Evolutionary conservation across 805 yeast genomes (phyloP).

Genomic region (Starmerella scarabaei): DNA sequence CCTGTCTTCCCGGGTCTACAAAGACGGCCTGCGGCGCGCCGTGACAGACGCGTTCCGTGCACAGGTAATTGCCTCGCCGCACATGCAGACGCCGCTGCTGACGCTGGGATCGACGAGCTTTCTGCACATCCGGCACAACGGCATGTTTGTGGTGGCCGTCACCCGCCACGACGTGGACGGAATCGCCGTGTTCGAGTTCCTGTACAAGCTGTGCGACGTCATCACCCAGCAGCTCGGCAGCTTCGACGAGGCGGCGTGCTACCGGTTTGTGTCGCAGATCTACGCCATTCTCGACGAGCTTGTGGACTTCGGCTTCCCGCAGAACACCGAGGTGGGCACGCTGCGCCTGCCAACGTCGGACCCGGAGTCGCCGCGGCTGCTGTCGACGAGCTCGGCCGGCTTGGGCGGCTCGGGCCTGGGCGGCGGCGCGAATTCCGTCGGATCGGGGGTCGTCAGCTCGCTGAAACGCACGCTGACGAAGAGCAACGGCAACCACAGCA

Average conservation of each 20-base stretch:
- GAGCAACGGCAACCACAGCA: neutral
- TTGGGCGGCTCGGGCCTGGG: neutral
- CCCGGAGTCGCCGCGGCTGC: neutral
- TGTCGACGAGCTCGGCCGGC: neutral
- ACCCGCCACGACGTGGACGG: constrained; percentile 82
- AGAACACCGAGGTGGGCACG: constrained; percentile 41
- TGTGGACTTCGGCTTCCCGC: constrained; percentile 68
- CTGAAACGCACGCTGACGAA: constrained; percentile 13
- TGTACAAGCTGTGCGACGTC: constrained; percentile 47
- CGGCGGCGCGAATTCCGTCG: constrained; percentile 13
- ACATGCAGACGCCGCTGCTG: constrained; percentile 48
- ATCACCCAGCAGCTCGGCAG: constrained; percentile 35
- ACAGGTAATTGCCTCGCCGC: constrained; percentile 66
- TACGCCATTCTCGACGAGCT: constrained; percentile 70
- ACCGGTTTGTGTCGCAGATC: constrained; percentile 51
- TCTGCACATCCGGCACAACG: constrained; percentile 50
- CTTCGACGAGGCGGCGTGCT: constrained; percentile 39
- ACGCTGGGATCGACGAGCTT: constrained; percentile 91
- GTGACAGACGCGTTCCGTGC: constrained; percentile 83
- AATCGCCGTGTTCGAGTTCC: constrained; percentile 62
- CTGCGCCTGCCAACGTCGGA: constrained; percentile 21
- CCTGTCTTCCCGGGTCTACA: constrained; percentile 56
- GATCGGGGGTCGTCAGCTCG: constrained; percentile 22
- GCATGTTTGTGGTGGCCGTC: constrained; percentile 76
- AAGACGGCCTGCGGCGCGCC: constrained; percentile 63